Conservation (phyloP, 176 grass and related monocot genomes). For the Cocos nucifera region DNA sequence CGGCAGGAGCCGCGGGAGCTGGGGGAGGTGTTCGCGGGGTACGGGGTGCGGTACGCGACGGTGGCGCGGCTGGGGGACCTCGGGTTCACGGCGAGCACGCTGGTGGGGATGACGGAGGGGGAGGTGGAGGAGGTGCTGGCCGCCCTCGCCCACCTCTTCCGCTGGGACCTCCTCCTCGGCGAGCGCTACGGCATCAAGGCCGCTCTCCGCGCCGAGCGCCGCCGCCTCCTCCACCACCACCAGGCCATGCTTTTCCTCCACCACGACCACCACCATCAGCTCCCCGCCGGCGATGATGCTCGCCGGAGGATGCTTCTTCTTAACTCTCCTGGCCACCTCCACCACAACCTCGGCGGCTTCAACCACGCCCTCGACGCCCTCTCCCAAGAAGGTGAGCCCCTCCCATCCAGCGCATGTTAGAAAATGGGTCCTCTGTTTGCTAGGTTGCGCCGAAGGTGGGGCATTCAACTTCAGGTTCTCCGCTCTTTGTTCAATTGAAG, state of each 20-base stretch:
- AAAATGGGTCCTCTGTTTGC: background rate
- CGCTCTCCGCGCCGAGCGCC: constrained; percentile 67
- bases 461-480: too few species aligned
- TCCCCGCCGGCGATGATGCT: constrained; percentile 8
- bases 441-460: too few species aligned
- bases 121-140: constrained; percentile 99
- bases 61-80: constrained; percentile 38
- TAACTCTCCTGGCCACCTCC: constrained; percentile 18
- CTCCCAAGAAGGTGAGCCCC: constrained; percentile 60
- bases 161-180: constrained; percentile 89
- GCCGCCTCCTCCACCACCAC: constrained; percentile 29
- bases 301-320: constrained; percentile 8
- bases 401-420: background rate
- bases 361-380: constrained; percentile 45
- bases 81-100: constrained; percentile 42
- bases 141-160: constrained; percentile 69
- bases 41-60: constrained; percentile 38
- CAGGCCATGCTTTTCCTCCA: background rate
- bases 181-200: constrained; percentile 89
- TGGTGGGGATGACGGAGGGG: constrained; percentile 26
- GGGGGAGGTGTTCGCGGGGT: constrained; percentile 33
- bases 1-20: constrained; percentile 26
- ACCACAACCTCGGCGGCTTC: too few species aligned
- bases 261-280: constrained; percentile 18
- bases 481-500: too few species aligned